A percentile compares a stretch with the other conserved stretches of the same genome.
phyloP scores from a whole-genome alignment of 179 eudicot species.

The Actinidia polygama region DNA sequence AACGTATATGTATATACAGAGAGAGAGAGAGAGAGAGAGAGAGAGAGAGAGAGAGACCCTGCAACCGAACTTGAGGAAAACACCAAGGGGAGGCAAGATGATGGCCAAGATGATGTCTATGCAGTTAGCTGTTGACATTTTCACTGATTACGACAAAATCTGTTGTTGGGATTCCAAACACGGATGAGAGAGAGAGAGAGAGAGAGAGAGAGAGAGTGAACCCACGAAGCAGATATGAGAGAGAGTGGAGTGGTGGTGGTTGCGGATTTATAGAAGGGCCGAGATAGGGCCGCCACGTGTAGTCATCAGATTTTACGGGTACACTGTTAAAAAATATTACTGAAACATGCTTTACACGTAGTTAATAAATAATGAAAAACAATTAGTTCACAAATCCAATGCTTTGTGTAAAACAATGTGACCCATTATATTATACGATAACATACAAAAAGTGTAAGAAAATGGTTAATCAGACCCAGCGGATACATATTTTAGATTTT shows the following conservation, averaged over 20 bases:
- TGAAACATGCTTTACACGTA: too few species aligned
- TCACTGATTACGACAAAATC: background rate
- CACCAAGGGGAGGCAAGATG: constrained; percentile 81
- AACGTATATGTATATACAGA: background rate
- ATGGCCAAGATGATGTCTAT: constrained; percentile 66
- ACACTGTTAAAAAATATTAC: too few species aligned
- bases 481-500: too few species aligned
- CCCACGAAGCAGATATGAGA: background rate
- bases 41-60: constrained; percentile 30
- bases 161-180: background rate
- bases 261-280: background rate
- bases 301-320: background rate
- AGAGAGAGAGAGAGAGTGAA: background rate
- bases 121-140: constrained; percentile 32
- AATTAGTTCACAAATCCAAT: too few species aligned
- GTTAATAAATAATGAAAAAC: too few species aligned
- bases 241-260: background rate
- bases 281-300: background rate
- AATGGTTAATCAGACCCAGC: too few species aligned
- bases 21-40: constrained; percentile 17
- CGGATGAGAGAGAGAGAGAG: background rate
- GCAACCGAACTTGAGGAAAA: constrained; percentile 66
- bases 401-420: too few species aligned
- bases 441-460: too few species aligned
- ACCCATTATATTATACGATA: too few species aligned